Evolutionary conservation across 345 rosid species (phyloP).

Genomic region (Jatropha curcas): DNA sequence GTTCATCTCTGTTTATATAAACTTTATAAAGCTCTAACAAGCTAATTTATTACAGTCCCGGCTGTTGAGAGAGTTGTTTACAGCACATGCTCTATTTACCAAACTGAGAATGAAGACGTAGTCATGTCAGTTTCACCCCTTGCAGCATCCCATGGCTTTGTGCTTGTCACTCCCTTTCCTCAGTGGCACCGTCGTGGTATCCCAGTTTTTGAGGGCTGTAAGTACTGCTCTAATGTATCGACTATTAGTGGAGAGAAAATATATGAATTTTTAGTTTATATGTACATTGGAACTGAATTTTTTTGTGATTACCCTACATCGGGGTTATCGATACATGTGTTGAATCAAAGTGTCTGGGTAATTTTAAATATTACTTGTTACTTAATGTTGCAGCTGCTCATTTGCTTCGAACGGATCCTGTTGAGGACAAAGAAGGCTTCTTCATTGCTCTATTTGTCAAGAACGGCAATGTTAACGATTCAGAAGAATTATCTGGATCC

Average conservation of each 20-base stretch:
- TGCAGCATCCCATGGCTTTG: slow-evolving; percentile 57
- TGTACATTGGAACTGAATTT: neutral
- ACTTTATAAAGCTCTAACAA: neutral
- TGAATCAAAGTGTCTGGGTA: too few relatives aligned
- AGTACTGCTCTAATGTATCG: slow-evolving; percentile 17
- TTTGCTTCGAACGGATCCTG: slow-evolving; percentile 49
- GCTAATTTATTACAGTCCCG: slow-evolving; percentile 44
- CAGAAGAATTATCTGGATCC: neutral
- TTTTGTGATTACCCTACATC: too few relatives aligned
- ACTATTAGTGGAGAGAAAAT: neutral
- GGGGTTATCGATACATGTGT: too few relatives aligned
- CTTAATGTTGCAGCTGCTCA: slow-evolving; percentile 37
- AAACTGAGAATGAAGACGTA: slow-evolving; percentile 86
- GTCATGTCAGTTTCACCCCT: slow-evolving; percentile 58
- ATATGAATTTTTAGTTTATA: too few relatives aligned
- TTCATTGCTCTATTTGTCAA: slow-evolving; percentile 70
- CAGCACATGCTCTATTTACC: slow-evolving; percentile 92
- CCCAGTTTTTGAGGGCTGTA: slow-evolving; percentile 70
- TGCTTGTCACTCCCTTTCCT: slow-evolving; percentile 68
- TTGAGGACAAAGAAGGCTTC: slow-evolving; percentile 84
- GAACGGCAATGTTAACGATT: neutral
- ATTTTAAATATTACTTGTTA: neutral
- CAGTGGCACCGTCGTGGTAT: slow-evolving; percentile 75
- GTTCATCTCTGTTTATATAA: too few relatives aligned
- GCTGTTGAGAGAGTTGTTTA: slow-evolving; percentile 67